phyloP scores from a whole-genome alignment of 2,329 filamentous ascomycete genomes.

The Botrytis squamosa region DNA sequence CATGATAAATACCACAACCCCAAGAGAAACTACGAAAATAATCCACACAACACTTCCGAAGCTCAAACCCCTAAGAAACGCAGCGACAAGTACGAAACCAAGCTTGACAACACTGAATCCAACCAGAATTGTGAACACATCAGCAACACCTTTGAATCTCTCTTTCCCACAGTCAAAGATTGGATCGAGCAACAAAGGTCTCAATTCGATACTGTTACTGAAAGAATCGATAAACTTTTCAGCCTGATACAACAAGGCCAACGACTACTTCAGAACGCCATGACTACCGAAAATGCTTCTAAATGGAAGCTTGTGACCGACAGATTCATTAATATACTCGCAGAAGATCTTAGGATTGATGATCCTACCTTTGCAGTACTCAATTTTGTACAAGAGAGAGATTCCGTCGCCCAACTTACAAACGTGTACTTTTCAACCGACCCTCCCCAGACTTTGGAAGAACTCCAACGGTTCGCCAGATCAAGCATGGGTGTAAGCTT shows the following conservation, averaged over 20 bases:
- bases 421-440: not conserved
- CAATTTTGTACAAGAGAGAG: not conserved
- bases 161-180: not conserved
- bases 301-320: not conserved
- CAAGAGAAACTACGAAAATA: not conserved
- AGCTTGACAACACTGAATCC: not conserved
- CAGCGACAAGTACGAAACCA: not conserved
- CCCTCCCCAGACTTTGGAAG: not conserved
- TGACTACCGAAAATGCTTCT: not conserved
- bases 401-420: not conserved
- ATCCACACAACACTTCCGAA: not conserved
- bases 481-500: not conserved
- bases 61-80: not conserved
- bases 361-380: not conserved
- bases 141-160: not conserved
- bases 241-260: not conserved
- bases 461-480: not conserved
- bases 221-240: not conserved
- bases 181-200: constrained; percentile 2
- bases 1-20: not conserved
- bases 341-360: not conserved
- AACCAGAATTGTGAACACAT: not conserved
- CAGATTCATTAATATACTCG: not conserved
- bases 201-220: not conserved
- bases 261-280: not conserved